Evolutionary conservation across 306 rosid species (phyloP).

Genomic region (Canavalia ensiformis): DNA sequence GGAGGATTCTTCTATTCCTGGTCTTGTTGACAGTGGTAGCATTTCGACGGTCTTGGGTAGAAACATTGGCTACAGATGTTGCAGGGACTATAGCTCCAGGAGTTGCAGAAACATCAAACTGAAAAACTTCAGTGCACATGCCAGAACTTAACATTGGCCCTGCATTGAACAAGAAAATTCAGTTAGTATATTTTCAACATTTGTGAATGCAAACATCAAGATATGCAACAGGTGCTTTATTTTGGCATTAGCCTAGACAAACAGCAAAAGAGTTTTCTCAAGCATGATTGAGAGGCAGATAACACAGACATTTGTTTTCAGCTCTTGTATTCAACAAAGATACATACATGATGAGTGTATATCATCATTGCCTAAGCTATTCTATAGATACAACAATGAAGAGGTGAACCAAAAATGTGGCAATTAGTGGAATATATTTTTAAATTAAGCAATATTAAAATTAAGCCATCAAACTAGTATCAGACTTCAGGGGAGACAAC

Average conservation of each 20-base stretch:
- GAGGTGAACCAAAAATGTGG: slow-evolving; percentile 9
- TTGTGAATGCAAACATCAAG: not conserved
- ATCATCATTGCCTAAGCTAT: not conserved
- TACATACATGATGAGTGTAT: not conserved
- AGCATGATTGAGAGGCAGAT: slow-evolving; percentile 21
- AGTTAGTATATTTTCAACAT: slow-evolving; percentile 13
- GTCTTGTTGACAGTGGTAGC: slow-evolving; percentile 60
- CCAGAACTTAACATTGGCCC: slow-evolving; percentile 98
- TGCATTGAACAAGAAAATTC: slow-evolving; percentile 51
- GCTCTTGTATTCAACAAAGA: slow-evolving; percentile 15
- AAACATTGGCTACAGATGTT: slow-evolving; percentile 66
- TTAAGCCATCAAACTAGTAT: slow-evolving; percentile 8
- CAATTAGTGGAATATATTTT: not conserved
- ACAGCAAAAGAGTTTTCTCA: slow-evolving; percentile 14
- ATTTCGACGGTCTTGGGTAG: slow-evolving; percentile 54
- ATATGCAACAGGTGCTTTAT: slow-evolving; percentile 9
- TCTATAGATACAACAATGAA: not conserved
- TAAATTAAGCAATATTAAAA: slow-evolving; percentile 27
- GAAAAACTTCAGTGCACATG: slow-evolving; percentile 96
- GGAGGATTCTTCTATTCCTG: slow-evolving; percentile 83
- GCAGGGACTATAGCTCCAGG: slow-evolving; percentile 94
- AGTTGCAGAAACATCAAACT: slow-evolving; percentile 79
- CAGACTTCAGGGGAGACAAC: slow-evolving; percentile 20
- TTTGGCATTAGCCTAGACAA: slow-evolving; percentile 36
- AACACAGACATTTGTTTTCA: slow-evolving; percentile 25